These are phyloP conservation scores for Clarireedia sp. DNA, from an alignment of 2,329 filamentous ascomycete genomes.

Conservation along the genomic window DNA sequence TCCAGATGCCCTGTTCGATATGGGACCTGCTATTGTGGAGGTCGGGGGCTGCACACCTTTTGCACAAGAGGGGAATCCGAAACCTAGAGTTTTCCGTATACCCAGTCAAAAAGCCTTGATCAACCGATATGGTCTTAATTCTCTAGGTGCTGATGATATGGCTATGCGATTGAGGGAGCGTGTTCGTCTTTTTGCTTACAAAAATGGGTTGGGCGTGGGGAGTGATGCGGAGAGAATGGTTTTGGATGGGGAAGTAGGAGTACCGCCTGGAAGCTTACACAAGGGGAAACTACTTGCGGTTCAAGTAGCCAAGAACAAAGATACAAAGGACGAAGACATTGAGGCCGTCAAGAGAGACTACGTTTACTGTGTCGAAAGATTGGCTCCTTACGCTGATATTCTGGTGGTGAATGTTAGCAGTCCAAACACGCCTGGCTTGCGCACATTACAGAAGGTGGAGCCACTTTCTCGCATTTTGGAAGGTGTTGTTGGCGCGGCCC, in stretches of 20 bases:
- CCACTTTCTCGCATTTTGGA: constrained; percentile 73
- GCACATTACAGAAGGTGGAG: constrained; percentile 76
- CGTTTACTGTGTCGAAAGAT: constrained; percentile 75
- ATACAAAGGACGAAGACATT: constrained; percentile 77
- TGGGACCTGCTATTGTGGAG: constrained; percentile 83
- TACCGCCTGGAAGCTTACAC: constrained; percentile 74
- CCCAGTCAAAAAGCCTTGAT: constrained; percentile 79
- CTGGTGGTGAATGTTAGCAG: constrained; percentile 98
- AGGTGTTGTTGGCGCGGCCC: constrained; percentile 75
- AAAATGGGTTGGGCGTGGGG: constrained; percentile 55
- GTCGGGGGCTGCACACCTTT: constrained; percentile 82
- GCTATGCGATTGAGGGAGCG: constrained; percentile 71
- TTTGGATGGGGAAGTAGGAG: constrained; percentile 65
- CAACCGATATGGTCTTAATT: constrained; percentile 95
- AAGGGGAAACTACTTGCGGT: constrained; percentile 76
- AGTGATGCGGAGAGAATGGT: constrained; percentile 61
- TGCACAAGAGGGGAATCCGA: constrained; percentile 83
- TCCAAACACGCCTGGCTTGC: constrained; percentile 87
- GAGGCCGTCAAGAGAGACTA: constrained; percentile 75
- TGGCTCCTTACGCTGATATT: constrained; percentile 86
- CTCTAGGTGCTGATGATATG: constrained; percentile 79
- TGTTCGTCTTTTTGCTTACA: constrained; percentile 67
- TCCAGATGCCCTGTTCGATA: constrained; percentile 71
- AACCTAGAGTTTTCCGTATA: constrained; percentile 80
- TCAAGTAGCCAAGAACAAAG: constrained; percentile 95